Evolutionary conservation across 805 yeast species (phyloP), one percentile per base, ranked within the genome.

Genomic region (Candida boleticola): DNA sequence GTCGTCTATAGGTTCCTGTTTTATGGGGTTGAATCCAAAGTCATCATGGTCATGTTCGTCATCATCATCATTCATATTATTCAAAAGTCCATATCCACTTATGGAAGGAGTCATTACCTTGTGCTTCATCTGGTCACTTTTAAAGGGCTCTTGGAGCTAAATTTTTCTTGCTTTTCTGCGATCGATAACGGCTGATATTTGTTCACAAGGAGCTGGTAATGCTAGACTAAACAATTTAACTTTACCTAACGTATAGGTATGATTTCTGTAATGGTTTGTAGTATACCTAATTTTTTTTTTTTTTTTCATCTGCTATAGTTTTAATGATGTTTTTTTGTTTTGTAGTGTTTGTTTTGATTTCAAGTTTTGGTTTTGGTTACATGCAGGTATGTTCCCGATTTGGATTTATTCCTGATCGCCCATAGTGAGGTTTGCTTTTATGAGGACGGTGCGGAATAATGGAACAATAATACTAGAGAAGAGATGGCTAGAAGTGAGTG

Each of bases 271-370:
- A n/a, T n/a, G n/a, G n/a, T n/a, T n/a, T n/a, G n/a, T n/a, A n/a
- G n/a, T n/a, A n/a, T n/a, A n/a, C n/a, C n/a, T n/a, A n/a, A n/a
- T n/a, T n/a, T n/a, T n/a, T 33, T 18, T 18, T 18, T 33, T 14
- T 33, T 33, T 14, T 21, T 14, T 21, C 20, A 22, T 7, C 13
- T 17, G 11, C 27, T 23, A 23, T 23, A 7, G 7, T 23, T 23
- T 11, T 7, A 23, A 7, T 23, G 27, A 23, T 23, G 27, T 32
- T 16, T 17, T 14, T 13, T 23, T 7, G 27, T 11, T 23, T 23
- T 23, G 27, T 35, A 16, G 25, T 22, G 37, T 35, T 35, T 35
- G 37, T 35, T 35, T 35, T 35, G 37, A 35, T 35, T 35, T 35
- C 16, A 35, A 6, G 18, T 26, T 6, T 7, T 5, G 22, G 29